A percentile compares a stretch with the other conserved stretches of the same genome.
These are phyloP conservation scores for Thielaviopsis ethacetica DNA, from an alignment of 2,329 filamentous ascomycete species.

Conservation along the genomic window DNA sequence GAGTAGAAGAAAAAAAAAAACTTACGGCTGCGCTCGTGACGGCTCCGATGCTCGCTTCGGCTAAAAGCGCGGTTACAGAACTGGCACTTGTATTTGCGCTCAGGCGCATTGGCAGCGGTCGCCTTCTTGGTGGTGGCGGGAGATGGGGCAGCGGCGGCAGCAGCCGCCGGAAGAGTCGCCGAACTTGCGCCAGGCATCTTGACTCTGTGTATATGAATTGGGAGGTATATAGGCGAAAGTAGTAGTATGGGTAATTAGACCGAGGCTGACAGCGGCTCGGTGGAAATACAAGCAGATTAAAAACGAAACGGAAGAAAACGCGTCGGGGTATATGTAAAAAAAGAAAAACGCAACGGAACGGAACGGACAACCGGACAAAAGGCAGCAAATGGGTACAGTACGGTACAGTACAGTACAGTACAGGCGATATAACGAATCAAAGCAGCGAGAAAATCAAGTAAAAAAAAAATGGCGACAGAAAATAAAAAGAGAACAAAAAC, in stretches of 20 bases:
- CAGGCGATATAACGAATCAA: background rate
- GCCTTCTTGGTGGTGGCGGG: conserved; percentile 23
- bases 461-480: background rate
- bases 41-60: conserved; percentile 87
- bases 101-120: conserved; percentile 34
- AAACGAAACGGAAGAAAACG: background rate
- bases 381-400: background rate
- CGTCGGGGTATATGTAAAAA: conserved; percentile 1
- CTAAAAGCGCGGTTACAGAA: conserved; percentile 97
- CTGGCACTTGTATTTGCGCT: conserved; percentile 99
- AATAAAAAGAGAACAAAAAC: background rate
- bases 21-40: conserved; percentile 97
- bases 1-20: conserved; percentile 21
- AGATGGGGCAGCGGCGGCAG: conserved; percentile 58
- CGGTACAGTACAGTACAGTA: background rate
- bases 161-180: conserved; percentile 40
- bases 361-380: background rate
- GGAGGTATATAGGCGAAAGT: background rate
- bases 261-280: background rate
- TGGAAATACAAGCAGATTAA: background rate
- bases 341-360: background rate
- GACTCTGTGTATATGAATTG: conserved; percentile 19
- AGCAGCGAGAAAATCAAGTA: background rate
- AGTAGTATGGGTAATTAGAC: background rate
- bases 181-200: conserved; percentile 57